A percentile compares a stretch with the other conserved stretches of the same genome.
Evolutionary conservation across 1,139 yeast genomes (phyloP).

Genomic region (Magnusiomyces ingens): DNA sequence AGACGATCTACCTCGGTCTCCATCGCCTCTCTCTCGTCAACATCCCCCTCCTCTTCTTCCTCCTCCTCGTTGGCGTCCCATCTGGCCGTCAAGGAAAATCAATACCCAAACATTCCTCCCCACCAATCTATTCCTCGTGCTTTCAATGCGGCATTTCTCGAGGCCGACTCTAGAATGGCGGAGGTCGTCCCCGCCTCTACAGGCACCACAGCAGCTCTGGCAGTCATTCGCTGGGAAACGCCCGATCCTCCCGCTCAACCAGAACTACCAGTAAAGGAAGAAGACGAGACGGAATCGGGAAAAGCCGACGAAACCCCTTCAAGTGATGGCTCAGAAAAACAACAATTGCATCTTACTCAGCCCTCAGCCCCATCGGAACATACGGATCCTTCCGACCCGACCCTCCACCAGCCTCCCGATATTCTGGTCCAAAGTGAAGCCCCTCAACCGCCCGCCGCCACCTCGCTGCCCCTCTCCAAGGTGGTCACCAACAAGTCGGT

Average conservation of each 20-base stretch:
- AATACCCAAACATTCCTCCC: constrained; percentile 3
- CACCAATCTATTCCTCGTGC: constrained; percentile 27
- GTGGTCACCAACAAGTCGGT: background rate
- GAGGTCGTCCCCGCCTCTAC: constrained; percentile 50
- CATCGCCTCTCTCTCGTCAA: background rate
- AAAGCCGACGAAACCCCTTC: background rate
- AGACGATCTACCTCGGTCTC: too few relatives aligned
- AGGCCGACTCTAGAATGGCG: constrained; percentile 66
- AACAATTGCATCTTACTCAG: background rate
- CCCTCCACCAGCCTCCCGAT: background rate
- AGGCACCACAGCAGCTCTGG: constrained; percentile 96
- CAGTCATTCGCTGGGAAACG: constrained; percentile 80
- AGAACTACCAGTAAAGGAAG: background rate
- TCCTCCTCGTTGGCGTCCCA: constrained; percentile 2
- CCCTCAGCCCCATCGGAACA: background rate
- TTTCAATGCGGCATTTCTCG: constrained; percentile 44
- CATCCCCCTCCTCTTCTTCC: background rate
- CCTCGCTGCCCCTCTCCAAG: background rate
- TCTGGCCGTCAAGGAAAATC: background rate
- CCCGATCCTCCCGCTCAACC: constrained; percentile 7
- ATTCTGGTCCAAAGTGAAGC: too few relatives aligned
- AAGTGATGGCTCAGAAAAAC: background rate
- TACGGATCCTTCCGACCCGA: background rate
- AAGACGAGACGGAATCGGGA: background rate
- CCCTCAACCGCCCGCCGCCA: background rate